These are phyloP conservation scores for Aspergillus sp. DNA, from an alignment of 2,329 filamentous ascomycete genomes.

Conservation along the genomic window DNA sequence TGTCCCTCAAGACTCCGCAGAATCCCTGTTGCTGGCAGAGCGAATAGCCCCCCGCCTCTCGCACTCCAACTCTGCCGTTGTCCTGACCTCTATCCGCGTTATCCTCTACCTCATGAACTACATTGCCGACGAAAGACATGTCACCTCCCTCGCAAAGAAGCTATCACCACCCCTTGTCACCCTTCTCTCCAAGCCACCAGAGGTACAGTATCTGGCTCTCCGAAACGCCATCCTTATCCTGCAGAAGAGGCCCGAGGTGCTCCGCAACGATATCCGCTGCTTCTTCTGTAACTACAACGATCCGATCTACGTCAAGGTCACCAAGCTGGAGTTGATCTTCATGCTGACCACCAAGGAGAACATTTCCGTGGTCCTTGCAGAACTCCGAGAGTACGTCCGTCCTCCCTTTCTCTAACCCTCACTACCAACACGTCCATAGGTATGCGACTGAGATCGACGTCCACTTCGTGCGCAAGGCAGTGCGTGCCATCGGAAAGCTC, in stretches of 20 bases:
- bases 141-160: conserved; percentile 83
- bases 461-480: conserved; percentile 96
- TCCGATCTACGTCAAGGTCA: conserved; percentile 98
- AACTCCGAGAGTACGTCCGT: conserved; percentile 73
- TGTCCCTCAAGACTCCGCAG: conserved; percentile 84
- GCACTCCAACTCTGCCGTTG: conserved; percentile 94
- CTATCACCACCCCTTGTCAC: conserved; percentile 94
- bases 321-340: conserved; percentile 96
- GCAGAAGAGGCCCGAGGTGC: conserved; percentile 86
- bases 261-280: conserved; percentile 94
- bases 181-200: conserved; percentile 89
- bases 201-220: conserved; percentile 96
- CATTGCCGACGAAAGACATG: conserved; percentile 86
- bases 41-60: conserved; percentile 93
- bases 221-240: conserved; percentile 92
- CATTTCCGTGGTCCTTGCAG: conserved; percentile 91
- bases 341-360: conserved; percentile 97
- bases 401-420: conserved; percentile 3
- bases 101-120: conserved; percentile 99
- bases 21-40: conserved; percentile 87
- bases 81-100: conserved; percentile 92
- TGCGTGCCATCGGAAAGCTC: conserved; percentile 94
- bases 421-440: conserved; percentile 33
- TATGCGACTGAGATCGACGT: conserved; percentile 98
- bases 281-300: conserved; percentile 99